These are phyloP conservation scores for Marasmius sp. DNA, from an alignment of 1,284 basidiomycete genomes.

Conservation along the genomic window DNA sequence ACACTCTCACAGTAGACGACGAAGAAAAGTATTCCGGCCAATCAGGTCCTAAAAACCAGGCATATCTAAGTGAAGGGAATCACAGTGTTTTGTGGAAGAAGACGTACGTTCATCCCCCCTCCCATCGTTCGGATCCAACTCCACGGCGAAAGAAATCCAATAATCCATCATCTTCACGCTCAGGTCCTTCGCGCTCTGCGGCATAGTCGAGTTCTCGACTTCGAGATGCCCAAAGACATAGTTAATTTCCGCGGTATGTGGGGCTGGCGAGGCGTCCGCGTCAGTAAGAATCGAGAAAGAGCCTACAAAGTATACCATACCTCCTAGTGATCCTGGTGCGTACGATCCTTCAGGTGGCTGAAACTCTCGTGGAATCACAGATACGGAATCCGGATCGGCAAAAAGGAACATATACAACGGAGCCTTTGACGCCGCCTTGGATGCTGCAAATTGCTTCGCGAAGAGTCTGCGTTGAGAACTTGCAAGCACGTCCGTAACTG, in stretches of 20 bases:
- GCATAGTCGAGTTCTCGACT: neutral
- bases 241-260: neutral
- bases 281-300: neutral
- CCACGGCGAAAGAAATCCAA: neutral
- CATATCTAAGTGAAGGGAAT: no score
- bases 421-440: neutral
- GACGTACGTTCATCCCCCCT: neutral
- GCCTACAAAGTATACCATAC: neutral
- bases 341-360: neutral
- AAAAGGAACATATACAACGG: neutral
- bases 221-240: constrained; percentile 2
- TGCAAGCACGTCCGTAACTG: neutral
- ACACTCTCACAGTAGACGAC: neutral
- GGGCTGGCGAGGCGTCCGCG: neutral
- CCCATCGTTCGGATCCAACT: neutral
- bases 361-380: neutral
- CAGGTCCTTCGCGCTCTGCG: neutral
- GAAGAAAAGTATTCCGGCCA: neutral
- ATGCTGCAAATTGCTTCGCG: neutral
- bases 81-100: neutral
- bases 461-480: neutral
- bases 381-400: neutral
- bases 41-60: neutral
- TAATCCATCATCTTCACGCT: neutral
- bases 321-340: neutral